phyloP scores from a whole-genome alignment of 108 stramenopile genomes.

The Nannochloropsis gaditana region DNA sequence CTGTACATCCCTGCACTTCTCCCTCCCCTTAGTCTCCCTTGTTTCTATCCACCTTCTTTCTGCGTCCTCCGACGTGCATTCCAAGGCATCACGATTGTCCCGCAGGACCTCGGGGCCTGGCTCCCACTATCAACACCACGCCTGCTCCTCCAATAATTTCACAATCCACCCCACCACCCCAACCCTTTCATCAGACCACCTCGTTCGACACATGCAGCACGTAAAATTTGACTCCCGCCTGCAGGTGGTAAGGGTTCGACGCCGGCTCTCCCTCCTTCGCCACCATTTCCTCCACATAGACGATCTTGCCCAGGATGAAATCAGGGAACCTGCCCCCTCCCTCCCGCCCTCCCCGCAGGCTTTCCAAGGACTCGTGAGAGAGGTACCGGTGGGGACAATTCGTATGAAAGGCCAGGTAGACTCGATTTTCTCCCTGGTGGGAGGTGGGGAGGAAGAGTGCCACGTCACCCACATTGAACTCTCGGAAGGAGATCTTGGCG shows the following conservation, averaged over 20 bases:
- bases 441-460: slow-evolving; percentile 35
- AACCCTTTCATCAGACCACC: neutral
- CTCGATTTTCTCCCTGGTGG: neutral
- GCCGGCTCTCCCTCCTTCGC: slow-evolving; percentile 17
- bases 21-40: neutral
- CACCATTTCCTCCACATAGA: slow-evolving; percentile 24
- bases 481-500: slow-evolving; percentile 15
- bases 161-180: neutral
- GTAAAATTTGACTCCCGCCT: slow-evolving; percentile 2
- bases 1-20: neutral
- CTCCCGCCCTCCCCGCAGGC: slow-evolving; percentile 3
- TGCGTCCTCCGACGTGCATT: neutral
- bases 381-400: slow-evolving; percentile 42
- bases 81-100: neutral
- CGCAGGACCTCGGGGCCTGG: neutral
- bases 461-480: slow-evolving; percentile 22
- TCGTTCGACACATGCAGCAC: slow-evolving; percentile 14
- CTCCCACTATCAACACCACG: neutral
- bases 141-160: too few relatives aligned
- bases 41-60: neutral
- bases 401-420: slow-evolving; percentile 35
- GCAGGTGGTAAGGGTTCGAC: neutral
- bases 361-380: slow-evolving; percentile 31
- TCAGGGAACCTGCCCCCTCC: slow-evolving; percentile 26
- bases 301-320: slow-evolving; percentile 31